Evolutionary conservation across 2,329 filamentous ascomycete species (phyloP).

Genomic region (Penicillium hesseltinei): DNA sequence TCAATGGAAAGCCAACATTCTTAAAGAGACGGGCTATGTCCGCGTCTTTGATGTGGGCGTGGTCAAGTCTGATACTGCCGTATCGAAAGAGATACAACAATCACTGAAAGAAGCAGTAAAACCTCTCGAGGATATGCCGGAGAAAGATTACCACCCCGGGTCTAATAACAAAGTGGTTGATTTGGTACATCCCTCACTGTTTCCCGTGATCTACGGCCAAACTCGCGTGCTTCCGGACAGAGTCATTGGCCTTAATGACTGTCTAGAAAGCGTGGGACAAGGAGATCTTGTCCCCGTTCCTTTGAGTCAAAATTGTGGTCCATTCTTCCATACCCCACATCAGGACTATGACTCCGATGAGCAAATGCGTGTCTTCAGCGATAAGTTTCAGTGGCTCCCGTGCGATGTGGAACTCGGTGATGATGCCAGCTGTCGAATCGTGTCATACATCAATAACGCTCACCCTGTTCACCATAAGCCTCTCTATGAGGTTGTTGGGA

Average conservation of each 20-base stretch:
- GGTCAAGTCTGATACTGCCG: constrained; percentile 54
- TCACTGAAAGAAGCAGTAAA: constrained; percentile 49
- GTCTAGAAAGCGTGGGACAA: constrained; percentile 17
- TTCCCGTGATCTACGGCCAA: constrained; percentile 34
- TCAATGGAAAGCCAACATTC: constrained; percentile 47
- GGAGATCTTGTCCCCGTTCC: constrained; percentile 11
- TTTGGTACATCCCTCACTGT: constrained; percentile 62
- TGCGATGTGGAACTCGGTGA: constrained; percentile 35
- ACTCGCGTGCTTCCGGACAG: constrained; percentile 25
- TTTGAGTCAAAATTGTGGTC: background rate
- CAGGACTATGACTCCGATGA: background rate
- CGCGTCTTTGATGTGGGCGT: constrained; percentile 48
- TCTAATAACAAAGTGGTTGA: constrained; percentile 60
- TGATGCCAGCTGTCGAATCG: background rate
- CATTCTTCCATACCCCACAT: background rate
- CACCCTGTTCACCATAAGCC: constrained; percentile 35
- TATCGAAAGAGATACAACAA: constrained; percentile 43
- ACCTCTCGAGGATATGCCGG: constrained; percentile 54
- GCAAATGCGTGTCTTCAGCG: constrained; percentile 19
- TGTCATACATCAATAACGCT: constrained; percentile 17
- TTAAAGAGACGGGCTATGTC: constrained; percentile 42
- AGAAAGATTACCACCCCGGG: constrained; percentile 65
- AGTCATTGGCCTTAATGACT: constrained; percentile 26
- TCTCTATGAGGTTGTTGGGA: constrained; percentile 40
- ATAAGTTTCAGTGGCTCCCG: constrained; percentile 50